These are phyloP conservation scores for Chalciporus sphaerocephalus DNA, from an alignment of 768 basidiomycete species.

Conservation along the genomic window DNA sequence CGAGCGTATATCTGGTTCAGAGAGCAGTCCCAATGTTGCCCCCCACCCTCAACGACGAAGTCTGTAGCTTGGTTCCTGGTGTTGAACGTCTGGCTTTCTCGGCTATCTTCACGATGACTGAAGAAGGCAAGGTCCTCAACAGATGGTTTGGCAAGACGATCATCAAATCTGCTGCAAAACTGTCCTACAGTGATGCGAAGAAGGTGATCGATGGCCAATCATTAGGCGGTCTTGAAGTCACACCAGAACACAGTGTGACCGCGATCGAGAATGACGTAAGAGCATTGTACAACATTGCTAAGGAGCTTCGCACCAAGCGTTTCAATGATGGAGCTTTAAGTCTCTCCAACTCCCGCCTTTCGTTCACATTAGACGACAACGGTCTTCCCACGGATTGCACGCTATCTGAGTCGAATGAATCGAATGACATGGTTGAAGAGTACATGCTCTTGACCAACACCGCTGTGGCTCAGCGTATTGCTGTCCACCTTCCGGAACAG, in stretches of 20 bases:
- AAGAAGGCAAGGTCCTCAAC: conserved; percentile 75
- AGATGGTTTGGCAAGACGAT: conserved; percentile 94
- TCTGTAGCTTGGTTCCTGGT: conserved; percentile 87
- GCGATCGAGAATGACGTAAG: conserved; percentile 77
- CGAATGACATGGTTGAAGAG: conserved; percentile 88
- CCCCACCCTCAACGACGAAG: conserved; percentile 84
- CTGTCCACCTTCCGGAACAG: conserved; percentile 92
- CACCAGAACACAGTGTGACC: conserved; percentile 51
- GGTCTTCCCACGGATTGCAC: conserved; percentile 79
- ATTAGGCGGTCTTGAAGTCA: conserved; percentile 49
- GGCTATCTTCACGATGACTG: conserved; percentile 77
- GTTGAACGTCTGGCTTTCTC: conserved; percentile 91
- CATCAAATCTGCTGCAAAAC: conserved; percentile 82
- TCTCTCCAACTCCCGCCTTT: conserved; percentile 62
- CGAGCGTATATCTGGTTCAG: conserved; percentile 95
- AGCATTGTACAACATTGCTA: conserved; percentile 61
- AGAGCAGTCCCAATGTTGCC: conserved; percentile 97
- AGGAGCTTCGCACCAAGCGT: conserved; percentile 66
- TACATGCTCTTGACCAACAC: conserved; percentile 94
- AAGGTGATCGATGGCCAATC: conserved; percentile 71
- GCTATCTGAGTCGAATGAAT: conserved; percentile 59
- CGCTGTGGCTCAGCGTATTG: conserved; percentile 87
- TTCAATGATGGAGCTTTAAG: conserved; percentile 77
- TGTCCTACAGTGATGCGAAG: conserved; percentile 81
- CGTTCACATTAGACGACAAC: conserved; percentile 74